These are phyloP conservation scores for Pleoardoris graminearum DNA, from an alignment of 2,329 filamentous ascomycete species.

Conservation along the genomic window DNA sequence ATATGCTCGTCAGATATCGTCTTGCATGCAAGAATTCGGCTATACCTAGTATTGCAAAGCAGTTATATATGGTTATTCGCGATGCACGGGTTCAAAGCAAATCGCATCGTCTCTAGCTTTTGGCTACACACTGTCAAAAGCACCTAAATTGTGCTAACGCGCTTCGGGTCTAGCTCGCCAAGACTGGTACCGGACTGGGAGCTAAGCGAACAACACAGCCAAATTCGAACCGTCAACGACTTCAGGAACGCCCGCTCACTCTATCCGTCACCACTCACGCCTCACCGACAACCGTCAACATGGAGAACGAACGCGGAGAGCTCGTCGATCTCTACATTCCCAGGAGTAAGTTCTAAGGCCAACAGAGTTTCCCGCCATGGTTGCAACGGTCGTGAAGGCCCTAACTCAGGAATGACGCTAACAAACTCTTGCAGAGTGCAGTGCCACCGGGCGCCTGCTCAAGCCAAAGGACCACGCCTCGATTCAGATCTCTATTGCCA, in stretches of 20 bases:
- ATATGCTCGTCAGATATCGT: too few species aligned
- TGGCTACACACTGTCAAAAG: too few species aligned
- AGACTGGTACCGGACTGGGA: neutral
- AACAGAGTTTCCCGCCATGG: too few species aligned
- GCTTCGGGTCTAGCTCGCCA: neutral
- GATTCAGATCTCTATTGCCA: slow-evolving; percentile 94
- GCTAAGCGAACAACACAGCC: neutral
- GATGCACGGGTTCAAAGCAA: too few species aligned
- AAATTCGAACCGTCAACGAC: slow-evolving; percentile 17
- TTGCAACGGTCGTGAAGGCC: too few species aligned
- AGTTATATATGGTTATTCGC: too few species aligned
- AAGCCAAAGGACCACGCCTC: slow-evolving; percentile 99
- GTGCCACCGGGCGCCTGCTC: slow-evolving; percentile 57
- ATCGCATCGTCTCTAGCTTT: too few species aligned
- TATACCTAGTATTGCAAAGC: too few species aligned
- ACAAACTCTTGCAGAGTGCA: slow-evolving; percentile 40
- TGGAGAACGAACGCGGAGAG: slow-evolving; percentile 99
- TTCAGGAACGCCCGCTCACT: slow-evolving; percentile 25
- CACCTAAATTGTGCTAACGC: neutral
- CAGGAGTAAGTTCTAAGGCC: neutral
- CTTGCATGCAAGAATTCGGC: too few species aligned
- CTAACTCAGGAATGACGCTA: too few species aligned
- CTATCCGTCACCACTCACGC: slow-evolving; percentile 22
- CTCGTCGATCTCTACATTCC: slow-evolving; percentile 75
- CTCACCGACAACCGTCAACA: slow-evolving; percentile 58